Conservation (phyloP, 2,329 filamentous ascomycete genomes). For the Penicillium sp. region DNA sequence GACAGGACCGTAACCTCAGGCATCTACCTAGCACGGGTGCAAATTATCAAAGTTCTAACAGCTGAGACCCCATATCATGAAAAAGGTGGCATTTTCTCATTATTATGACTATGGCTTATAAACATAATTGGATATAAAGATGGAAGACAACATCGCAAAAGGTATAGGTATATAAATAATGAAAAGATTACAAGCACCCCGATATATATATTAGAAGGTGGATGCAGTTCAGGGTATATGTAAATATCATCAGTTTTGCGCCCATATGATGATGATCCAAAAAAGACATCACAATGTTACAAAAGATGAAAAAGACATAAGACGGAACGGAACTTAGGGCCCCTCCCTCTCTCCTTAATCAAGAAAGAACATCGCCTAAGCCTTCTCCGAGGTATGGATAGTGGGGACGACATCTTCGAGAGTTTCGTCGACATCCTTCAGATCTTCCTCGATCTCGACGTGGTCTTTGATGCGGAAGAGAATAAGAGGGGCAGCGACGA, state of each 20-base stretch:
- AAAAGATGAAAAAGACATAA: background rate
- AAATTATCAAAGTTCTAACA: no score
- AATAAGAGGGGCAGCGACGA: constrained; percentile 73
- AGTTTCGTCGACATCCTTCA: constrained; percentile 78
- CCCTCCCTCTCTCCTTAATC: background rate
- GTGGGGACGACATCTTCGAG: constrained; percentile 59
- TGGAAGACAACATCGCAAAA: no score
- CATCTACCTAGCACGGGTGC: no score
- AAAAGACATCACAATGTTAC: background rate
- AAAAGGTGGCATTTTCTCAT: background rate
- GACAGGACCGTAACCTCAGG: no score
- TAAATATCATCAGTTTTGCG: background rate
- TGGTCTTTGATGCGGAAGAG: constrained; percentile 72
- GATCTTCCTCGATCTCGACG: constrained; percentile 69
- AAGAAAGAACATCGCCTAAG: background rate
- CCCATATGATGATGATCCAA: background rate
- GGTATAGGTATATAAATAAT: background rate
- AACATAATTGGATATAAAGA: background rate
- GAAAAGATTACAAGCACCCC: background rate
- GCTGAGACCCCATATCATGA: no score
- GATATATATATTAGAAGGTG: background rate
- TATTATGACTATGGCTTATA: background rate
- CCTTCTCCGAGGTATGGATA: constrained; percentile 2
- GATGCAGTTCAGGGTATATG: background rate
- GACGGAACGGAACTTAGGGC: background rate